Base-by-base conservation (phyloP, 2,329 filamentous ascomycete species). In the Monilinia laxa region DNA sequence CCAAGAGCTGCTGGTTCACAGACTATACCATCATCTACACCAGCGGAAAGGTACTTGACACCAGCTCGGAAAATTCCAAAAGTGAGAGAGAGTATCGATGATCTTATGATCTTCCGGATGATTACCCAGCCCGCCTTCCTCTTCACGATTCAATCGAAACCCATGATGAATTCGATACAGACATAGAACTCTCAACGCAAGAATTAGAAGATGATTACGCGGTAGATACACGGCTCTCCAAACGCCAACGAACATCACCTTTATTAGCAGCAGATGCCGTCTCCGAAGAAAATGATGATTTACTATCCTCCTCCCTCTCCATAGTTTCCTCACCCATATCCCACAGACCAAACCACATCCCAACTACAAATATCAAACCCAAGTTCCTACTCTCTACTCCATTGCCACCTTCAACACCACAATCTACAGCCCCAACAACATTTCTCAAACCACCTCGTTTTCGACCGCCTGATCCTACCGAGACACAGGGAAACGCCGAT, bases 381-480 rank as follows among this genome's bases (percentile, higher is more conserved):
- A 71, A 72, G 10, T 78, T 78, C 68, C 65, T 75, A 9, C 67
- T 73, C 38, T 72, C 74, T 0, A 71, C 71, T 16, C 71, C 72
- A 10, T 40, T 52, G 49, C 65, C 65, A 51, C 66, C 70, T 58
- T 71, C 73, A 12, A 72, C 71, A 20, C 68, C 70, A 10, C 67
- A 35, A 65, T 35, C 31, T 42, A 64, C 7, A 35, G 62, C 18
- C 14, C 59, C 67, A 59, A 52, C 67, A 16, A 60, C 71, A 7
- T 76, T 77, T 64, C 68, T 73, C 62, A 77, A 75, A 67, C 74
- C 74, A 11, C 75, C 75, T 56, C 70, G 72, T 18, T 77, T 77
- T 58, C 72, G 73, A 28, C 75, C 75, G 7, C 71, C 72, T 25
- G 75, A 76, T 58, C 69, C 67, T 12, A 54, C 68, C 0, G 67